These are phyloP conservation scores for Patellifolia procumbens DNA, from an alignment of 179 eudicot genomes.

Conservation along the genomic window DNA sequence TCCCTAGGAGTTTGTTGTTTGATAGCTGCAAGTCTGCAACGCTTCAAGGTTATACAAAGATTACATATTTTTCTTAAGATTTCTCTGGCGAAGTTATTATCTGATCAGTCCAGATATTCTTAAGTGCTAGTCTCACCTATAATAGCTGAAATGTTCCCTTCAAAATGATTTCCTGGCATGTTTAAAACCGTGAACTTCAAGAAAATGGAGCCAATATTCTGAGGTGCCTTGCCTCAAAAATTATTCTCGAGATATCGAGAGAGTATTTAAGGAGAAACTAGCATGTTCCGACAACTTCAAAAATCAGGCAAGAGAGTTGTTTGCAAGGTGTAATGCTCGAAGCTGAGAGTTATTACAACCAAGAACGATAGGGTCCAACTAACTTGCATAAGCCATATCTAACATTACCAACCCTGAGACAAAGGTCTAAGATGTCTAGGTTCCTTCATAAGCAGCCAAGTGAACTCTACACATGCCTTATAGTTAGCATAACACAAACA, in stretches of 20 bases:
- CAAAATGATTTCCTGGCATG: neutral
- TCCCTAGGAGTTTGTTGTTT: conserved; percentile 4
- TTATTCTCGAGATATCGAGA: neutral
- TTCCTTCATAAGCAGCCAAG: no score
- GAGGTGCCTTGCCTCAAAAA: neutral
- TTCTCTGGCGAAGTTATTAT: conserved; percentile 18
- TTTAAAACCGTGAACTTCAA: no score
- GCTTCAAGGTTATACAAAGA: neutral
- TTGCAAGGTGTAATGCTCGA: neutral
- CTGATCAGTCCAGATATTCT: conserved; percentile 10
- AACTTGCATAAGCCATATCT: no score
- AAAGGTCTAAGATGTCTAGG: no score
- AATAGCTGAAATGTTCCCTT: neutral
- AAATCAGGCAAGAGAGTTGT: neutral
- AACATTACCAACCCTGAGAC: no score
- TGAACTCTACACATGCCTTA: no score
- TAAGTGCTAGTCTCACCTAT: neutral
- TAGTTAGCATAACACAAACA: no score
- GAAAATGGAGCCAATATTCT: neutral
- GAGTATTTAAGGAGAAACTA: neutral
- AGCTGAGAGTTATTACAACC: neutral
- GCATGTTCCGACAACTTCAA: neutral
- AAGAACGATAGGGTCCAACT: no score
- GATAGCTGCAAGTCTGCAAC: neutral
- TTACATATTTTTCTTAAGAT: conserved; percentile 1